These are phyloP conservation scores for Amauroascus verrucosus DNA, from an alignment of 2,329 filamentous ascomycete genomes.

Conservation along the genomic window DNA sequence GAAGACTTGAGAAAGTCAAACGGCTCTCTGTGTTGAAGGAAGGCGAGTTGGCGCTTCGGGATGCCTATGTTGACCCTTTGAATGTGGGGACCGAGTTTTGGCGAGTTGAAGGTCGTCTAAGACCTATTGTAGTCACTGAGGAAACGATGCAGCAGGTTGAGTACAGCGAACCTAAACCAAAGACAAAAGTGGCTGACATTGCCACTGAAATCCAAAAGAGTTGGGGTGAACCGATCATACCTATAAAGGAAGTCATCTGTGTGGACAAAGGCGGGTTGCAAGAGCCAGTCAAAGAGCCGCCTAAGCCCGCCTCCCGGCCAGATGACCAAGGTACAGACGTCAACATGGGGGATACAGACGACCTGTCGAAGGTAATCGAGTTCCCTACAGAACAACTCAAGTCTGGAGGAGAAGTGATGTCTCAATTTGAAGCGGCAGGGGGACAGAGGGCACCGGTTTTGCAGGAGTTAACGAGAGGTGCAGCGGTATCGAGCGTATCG, in stretches of 20 bases:
- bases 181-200: constrained; percentile 55
- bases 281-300: constrained; percentile 38
- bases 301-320: neutral
- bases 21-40: constrained; percentile 58
- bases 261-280: constrained; percentile 69
- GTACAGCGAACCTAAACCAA: constrained; percentile 35
- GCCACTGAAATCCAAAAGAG: constrained; percentile 62
- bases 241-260: constrained; percentile 55
- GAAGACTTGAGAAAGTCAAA: constrained; percentile 63
- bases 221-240: constrained; percentile 56
- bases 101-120: constrained; percentile 49
- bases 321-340: neutral
- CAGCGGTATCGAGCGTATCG: neutral
- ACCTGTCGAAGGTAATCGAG: neutral
- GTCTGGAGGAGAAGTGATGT: neutral
- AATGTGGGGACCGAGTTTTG: constrained; percentile 52
- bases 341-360: constrained; percentile 25
- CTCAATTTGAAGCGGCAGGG: neutral
- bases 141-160: constrained; percentile 29
- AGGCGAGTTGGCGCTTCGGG: constrained; percentile 66
- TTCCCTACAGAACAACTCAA: neutral
- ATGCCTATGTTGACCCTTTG: constrained; percentile 47
- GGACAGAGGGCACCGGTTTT: neutral
- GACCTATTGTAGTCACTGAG: constrained; percentile 22
- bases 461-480: constrained; percentile 30